A percentile compares a stretch with the other conserved stretches of the same genome.
Conservation (phyloP, 768 basidiomycete species). For the Neoboletus magnificus region DNA sequence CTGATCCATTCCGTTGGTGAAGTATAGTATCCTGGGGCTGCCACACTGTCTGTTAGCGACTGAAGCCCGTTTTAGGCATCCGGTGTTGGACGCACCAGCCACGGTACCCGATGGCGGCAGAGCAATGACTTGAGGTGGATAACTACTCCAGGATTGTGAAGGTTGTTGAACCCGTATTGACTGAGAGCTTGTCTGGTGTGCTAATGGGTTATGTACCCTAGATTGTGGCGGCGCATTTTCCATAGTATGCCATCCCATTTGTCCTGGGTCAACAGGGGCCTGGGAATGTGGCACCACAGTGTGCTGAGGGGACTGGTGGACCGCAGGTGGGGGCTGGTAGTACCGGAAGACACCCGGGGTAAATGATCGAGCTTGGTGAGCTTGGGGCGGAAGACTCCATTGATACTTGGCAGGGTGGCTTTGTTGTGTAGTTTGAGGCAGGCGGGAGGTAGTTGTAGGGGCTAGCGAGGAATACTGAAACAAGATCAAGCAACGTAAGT, state of each 20-base stretch:
- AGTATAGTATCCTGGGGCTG: slow-evolving; percentile 2
- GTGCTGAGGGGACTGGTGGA: background rate
- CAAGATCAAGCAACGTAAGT: slow-evolving; percentile 6
- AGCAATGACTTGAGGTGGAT: slow-evolving; percentile 2
- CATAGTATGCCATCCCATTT: slow-evolving; percentile 10
- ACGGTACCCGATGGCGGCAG: background rate
- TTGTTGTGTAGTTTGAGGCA: slow-evolving; percentile 12
- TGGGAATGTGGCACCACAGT: background rate
- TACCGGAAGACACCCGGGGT: background rate
- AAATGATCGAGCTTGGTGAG: slow-evolving; percentile 3
- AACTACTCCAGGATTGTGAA: slow-evolving; percentile 6
- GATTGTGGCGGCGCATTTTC: slow-evolving; percentile 10
- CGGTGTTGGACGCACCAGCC: slow-evolving; percentile 9
- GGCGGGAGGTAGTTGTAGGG: background rate
- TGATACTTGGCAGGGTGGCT: background rate
- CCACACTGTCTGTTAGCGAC: background rate
- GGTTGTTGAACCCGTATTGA: slow-evolving; percentile 6
- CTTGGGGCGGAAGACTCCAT: background rate
- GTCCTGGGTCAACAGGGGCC: background rate
- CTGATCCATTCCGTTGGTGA: background rate
- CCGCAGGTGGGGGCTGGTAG: background rate
- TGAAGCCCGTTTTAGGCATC: background rate
- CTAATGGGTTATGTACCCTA: background rate
- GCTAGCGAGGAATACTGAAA: slow-evolving; percentile 10
- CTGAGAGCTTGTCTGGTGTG: slow-evolving; percentile 4